Conservation (phyloP, 2,329 filamentous ascomycete genomes). For the Parastagonospora avenae region DNA sequence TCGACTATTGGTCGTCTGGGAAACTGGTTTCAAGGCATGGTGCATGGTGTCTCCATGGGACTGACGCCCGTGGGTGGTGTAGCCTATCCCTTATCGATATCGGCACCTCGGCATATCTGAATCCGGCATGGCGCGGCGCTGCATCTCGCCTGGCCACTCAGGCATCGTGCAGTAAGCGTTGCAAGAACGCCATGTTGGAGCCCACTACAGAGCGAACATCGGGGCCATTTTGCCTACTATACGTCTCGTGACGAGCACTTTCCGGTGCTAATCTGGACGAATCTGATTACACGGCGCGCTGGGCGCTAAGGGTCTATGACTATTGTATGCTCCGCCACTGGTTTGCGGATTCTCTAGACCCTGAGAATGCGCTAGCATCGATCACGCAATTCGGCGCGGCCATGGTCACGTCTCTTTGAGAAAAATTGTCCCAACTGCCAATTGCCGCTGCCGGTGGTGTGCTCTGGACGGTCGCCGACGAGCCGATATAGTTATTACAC, state of each 20-base stretch:
- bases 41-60: conserved; percentile 19
- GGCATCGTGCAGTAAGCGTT: conserved; percentile 16
- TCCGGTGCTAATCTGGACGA: neutral
- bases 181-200: conserved; percentile 3
- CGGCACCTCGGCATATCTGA: conserved; percentile 16
- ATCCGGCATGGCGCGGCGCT: conserved; percentile 17
- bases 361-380: conserved; percentile 18
- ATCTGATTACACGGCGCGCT: conserved; percentile 5
- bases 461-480: conserved; percentile 35
- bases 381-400: conserved; percentile 25
- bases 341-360: conserved; percentile 15
- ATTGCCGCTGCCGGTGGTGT: conserved; percentile 30
- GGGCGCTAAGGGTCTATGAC: conserved; percentile 9
- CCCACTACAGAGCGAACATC: conserved; percentile 9
- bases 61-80: conserved; percentile 9
- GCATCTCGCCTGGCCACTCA: conserved; percentile 18
- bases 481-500: conserved; percentile 25
- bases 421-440: conserved; percentile 25
- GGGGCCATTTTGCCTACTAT: neutral
- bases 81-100: conserved; percentile 25
- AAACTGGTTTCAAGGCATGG: conserved; percentile 27
- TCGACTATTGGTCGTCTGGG: conserved; percentile 22
- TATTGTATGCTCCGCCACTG: conserved; percentile 19
- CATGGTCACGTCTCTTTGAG: conserved; percentile 22
- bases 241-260: conserved; percentile 14